These are phyloP conservation scores for Ceratobasidium sp. DNA, from an alignment of 1,284 basidiomycete species.

Conservation along the genomic window DNA sequence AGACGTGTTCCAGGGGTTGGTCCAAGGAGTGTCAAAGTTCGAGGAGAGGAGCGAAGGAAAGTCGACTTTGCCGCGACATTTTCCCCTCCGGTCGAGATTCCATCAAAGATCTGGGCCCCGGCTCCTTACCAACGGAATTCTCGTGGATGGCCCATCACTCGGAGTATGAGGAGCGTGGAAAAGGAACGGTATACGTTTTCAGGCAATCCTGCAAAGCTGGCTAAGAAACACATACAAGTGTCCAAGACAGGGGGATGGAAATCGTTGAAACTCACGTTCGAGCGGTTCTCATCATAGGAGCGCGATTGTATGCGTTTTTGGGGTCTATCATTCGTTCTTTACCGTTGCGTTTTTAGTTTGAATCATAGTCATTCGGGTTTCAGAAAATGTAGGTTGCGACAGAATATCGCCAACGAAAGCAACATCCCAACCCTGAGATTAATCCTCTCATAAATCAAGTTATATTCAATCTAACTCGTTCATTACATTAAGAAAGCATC, in stretches of 20 bases:
- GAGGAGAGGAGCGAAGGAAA: background rate
- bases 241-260: background rate
- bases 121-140: background rate
- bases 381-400: no score
- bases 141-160: background rate
- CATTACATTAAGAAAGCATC: background rate
- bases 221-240: background rate
- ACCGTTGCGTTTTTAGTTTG: background rate
- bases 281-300: background rate
- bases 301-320: background rate
- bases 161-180: no score
- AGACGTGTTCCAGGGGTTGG: constrained; percentile 21
- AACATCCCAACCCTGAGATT: no score
- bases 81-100: no score
- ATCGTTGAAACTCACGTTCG: background rate
- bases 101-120: background rate
- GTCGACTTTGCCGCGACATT: background rate
- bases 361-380: background rate
- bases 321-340: background rate
- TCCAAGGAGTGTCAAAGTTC: background rate
- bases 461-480: background rate
- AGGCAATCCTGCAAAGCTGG: background rate
- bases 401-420: no score
- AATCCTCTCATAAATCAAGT: background rate
- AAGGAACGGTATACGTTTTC: background rate